Evolutionary conservation across 129 eudicot genomes (phyloP), one percentile per base, ranked within the genome.

Genomic region (sunflower (Helianthus annuus)): DNA sequence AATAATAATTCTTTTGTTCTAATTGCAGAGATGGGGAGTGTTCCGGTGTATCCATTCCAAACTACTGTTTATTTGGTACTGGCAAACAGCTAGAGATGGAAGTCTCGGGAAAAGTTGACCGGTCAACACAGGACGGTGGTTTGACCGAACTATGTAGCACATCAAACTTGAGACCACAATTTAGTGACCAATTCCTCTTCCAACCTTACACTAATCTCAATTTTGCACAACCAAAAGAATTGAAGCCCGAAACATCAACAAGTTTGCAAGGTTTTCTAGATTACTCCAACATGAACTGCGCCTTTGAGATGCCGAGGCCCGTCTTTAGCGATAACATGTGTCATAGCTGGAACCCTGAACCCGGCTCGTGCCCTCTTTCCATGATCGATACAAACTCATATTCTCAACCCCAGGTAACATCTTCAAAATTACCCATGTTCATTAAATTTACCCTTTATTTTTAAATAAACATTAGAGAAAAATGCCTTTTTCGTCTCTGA

Each of bases 11-110:
- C 48, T 69, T 61, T 57, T 24, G 24, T 78, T 10, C 59, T 46
- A 58, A 49, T 67, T 76, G 42, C 71, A 93, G 98, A 71, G 92
- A 85, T 52, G 48, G 82, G 64, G 89, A 80, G 71, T 87, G 87
- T 85, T 68, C 88, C n/a, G 92, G 87, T 72, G 70, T 78, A 13
- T 76, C 90, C 11, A 68, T 84, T 78, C 75, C 90, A 2, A 83
- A 73, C 67, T 79, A 70, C 69, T 80, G 81, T 71, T 80, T 79
- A 54, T 87, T 81, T 71, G 82, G 55, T 48, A 51, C 75, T 7
- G 72, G 54, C 62, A 89, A 85, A 77, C 83, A 78, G 39, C 66
- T 81, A 52, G 91, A 83, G 19, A 80, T 89, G 32, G 97, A 84
- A 16, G 82, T 54, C 67, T 10, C 77, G 3, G 75, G 81, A 54